Evolutionary conservation across 2,329 filamentous ascomycete genomes (phyloP), one percentile per base, ranked within the genome.

Genomic region (Phaeomoniella chlamydospora): DNA sequence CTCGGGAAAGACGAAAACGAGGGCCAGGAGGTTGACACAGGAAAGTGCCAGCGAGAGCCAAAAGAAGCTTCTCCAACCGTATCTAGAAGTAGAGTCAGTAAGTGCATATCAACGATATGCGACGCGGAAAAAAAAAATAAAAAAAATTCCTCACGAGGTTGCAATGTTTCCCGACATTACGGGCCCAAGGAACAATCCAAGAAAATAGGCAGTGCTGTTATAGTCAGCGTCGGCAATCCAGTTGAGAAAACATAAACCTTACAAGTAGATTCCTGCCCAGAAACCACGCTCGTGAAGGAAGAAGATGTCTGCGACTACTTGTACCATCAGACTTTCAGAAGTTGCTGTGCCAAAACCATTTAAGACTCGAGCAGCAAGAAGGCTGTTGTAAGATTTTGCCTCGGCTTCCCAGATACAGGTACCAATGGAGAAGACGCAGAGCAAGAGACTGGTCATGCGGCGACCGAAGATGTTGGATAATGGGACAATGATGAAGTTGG

Each of bases 1-100:
- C 37, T 63, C 62, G 0, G 59, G 58, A 43, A 61, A 62, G 3
- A 52, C 51, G 37, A 62, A 44, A 4, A 61, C 45, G 4, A 63
- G 48, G 2, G 58, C 42, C 13, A 63, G 17, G 5, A 61, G 54
- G 4, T 55, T 53, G 43, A 63, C 57, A 4, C 45, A 53, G 2
- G 56, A 51, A 4, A 64, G 46, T 0, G 50, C 61, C 2, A 54
- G 52, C 3, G 58, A 57, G 3, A 65, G 53, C 61, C 61, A 65
- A 50, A 64, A 65, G 47, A 65, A 64, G 10, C 55, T 59, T 33
- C 59, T 46, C 62, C 62, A 64, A 30, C 61, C 59, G 39, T 63
- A 51, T 14, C 41, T 56, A 48, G 39, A 51, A n/a, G n/a, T n/a
- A n/a, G n/a, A n/a, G n/a, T n/a, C n/a, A n/a, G n/a, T n/a, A n/a